Percentiles rank a stretch among this genome's conserved stretches.
phyloP scores from a whole-genome alignment of 1,139 yeast species.

The Taiozyma sp. region DNA sequence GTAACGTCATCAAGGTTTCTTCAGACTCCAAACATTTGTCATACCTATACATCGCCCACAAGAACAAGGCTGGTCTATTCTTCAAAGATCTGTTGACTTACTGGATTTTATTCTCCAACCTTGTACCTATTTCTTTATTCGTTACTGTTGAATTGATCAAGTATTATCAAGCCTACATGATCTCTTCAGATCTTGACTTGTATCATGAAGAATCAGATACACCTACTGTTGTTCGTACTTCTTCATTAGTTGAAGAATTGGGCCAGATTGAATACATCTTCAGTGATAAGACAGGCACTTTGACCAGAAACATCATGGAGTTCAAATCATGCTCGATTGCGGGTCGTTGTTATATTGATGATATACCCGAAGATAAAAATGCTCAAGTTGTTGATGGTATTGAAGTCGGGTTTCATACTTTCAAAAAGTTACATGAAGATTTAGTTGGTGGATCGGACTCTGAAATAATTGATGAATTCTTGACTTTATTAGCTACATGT shows the following conservation, averaged over 20 bases:
- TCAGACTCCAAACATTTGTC: slow-evolving; percentile 49
- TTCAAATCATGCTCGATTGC: slow-evolving; percentile 93
- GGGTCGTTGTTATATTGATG: slow-evolving; percentile 83
- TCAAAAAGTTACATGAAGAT: slow-evolving; percentile 56
- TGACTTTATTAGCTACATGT: slow-evolving; percentile 84
- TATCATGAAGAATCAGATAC: slow-evolving; percentile 85
- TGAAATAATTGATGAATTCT: slow-evolving; percentile 71
- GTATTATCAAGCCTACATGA: slow-evolving; percentile 91
- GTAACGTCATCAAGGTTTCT: slow-evolving; percentile 73
- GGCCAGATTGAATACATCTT: slow-evolving; percentile 96
- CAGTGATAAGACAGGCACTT: slow-evolving; percentile 95
- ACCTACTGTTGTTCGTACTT: slow-evolving; percentile 92
- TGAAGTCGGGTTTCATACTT: slow-evolving; percentile 77
- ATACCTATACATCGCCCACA: slow-evolving; percentile 67
- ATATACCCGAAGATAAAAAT: slow-evolving; percentile 86
- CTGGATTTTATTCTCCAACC: slow-evolving; percentile 93
- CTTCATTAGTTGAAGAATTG: slow-evolving; percentile 90
- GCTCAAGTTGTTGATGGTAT: slow-evolving; percentile 72
- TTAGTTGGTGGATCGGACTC: slow-evolving; percentile 47
- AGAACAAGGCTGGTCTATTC: slow-evolving; percentile 65
- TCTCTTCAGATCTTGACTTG: slow-evolving; percentile 91
- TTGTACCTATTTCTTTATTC: slow-evolving; percentile 92
- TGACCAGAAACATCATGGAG: slow-evolving; percentile 95
- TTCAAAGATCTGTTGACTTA: slow-evolving; percentile 86
- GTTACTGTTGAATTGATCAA: slow-evolving; percentile 95